Evolutionary conservation across 768 basidiomycete species (phyloP), one percentile per base, ranked within the genome.

Genomic region (Mrakia hoshinonis): DNA sequence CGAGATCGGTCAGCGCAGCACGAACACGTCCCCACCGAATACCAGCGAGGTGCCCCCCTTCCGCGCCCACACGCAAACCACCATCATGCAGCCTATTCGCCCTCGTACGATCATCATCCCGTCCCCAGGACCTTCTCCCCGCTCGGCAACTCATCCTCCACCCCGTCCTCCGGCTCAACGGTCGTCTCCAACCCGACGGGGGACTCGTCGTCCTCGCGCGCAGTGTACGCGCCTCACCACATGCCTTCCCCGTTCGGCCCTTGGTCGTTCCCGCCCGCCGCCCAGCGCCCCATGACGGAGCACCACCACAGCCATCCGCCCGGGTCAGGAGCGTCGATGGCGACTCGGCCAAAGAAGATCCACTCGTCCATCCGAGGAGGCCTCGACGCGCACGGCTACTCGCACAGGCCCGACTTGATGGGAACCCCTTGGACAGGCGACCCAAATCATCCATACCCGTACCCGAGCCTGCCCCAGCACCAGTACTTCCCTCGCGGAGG

Each of bases 361-460:
- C 58, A 36, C n/a, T 34, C 34, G 31, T 7, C 12, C 4, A 38
- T 34, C 31, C 31, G 58, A 34, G 58, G 34, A 38, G 58, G 58
- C 12, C 36, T 61, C 36, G 58, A 61, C 58, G 58, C 58, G 11
- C 58, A 61, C 34, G 58, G 58, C 34, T 61, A 61, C 58, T 61
- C 58, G 2, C 58, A 61, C 34, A 29, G 58, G n/a, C 58, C 58
- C 34, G 34, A 61, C 34, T n/a, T n/a, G n/a, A n/a, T n/a, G n/a
- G 58, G 58, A 4, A 22, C 12, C 31, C 58, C 36, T 20, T 36
- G 31, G 9, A 36, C 31, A 13, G 22, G 31, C 4, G 58, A 20
- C 7, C 34, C 15, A 20, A 34, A 38, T 5, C 36, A 61, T 18
- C 58, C 58, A 22, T 61, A 34, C 58, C 58, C 58, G 15, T 61